Conservation (phyloP, 2,329 filamentous ascomycete genomes). For the Fusarium agapanthi region DNA sequence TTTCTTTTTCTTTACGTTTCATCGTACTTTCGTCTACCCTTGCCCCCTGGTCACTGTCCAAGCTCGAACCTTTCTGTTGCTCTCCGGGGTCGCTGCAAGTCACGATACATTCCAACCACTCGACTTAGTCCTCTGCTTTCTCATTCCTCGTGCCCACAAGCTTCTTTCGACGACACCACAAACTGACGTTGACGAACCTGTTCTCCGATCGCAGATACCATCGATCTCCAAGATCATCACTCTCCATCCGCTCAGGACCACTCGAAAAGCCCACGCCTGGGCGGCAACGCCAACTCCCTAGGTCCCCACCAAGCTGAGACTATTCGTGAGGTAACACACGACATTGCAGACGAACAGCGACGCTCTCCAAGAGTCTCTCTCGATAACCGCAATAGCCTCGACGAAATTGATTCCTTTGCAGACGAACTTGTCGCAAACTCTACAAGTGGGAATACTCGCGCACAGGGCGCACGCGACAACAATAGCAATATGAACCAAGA, state of each 20-base stretch:
- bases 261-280: constrained; percentile 46
- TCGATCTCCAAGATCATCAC: constrained; percentile 89
- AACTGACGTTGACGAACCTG: constrained; percentile 33
- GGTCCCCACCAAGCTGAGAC: constrained; percentile 88
- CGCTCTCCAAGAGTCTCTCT: constrained; percentile 70
- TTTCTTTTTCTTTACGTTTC: constrained; percentile 29
- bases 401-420: constrained; percentile 56
- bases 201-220: constrained; percentile 73
- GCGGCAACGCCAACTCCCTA: constrained; percentile 57
- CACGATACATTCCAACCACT: constrained; percentile 43
- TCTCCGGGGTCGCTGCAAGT: constrained; percentile 26
- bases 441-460: constrained; percentile 39
- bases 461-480: constrained; percentile 26
- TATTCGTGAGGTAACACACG: constrained; percentile 80
- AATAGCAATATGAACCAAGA: constrained; percentile 55
- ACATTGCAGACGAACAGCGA: constrained; percentile 76
- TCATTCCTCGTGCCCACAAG: constrained; percentile 20
- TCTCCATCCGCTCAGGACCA: constrained; percentile 88
- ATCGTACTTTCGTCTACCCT: constrained; percentile 34
- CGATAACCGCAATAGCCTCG: constrained; percentile 52
- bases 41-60: constrained; percentile 29
- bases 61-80: constrained; percentile 29
- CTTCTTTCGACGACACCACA: constrained; percentile 11
- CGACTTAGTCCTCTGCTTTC: constrained; percentile 29
- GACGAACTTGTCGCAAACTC: constrained; percentile 55